These are phyloP conservation scores for Stagonosporopsis rhizophila DNA, from an alignment of 2,329 filamentous ascomycete genomes.

Conservation along the genomic window DNA sequence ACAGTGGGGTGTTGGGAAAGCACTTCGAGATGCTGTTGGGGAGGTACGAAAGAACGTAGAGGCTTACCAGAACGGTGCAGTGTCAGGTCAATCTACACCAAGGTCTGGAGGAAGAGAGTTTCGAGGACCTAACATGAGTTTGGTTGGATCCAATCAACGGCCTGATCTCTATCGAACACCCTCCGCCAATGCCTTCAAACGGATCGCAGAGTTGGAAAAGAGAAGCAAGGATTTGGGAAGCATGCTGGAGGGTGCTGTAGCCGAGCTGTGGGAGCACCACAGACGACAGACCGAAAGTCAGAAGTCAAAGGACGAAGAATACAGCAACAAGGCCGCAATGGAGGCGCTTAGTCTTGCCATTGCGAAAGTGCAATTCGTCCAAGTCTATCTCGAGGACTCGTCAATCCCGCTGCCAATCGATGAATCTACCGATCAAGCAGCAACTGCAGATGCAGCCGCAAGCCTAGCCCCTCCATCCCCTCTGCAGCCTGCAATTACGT, in stretches of 20 bases:
- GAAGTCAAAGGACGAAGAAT: constrained; percentile 35
- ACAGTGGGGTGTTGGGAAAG: constrained; percentile 80
- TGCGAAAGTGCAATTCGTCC: constrained; percentile 59
- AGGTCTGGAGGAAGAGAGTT: constrained; percentile 47
- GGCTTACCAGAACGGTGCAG: constrained; percentile 59
- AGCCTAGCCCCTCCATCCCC: constrained; percentile 28
- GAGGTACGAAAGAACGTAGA: constrained; percentile 81
- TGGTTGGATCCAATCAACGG: constrained; percentile 21
- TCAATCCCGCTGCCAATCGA: constrained; percentile 53
- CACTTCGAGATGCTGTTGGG: constrained; percentile 79
- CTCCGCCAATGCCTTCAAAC: constrained; percentile 36
- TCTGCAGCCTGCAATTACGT: constrained; percentile 27
- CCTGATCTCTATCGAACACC: constrained; percentile 30
- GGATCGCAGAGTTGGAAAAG: constrained; percentile 60
- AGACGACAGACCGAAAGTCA: constrained; percentile 55
- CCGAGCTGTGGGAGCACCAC: constrained; percentile 68
- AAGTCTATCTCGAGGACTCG: constrained; percentile 58
- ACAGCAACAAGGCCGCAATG: constrained; percentile 42
- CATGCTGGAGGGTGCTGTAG: constrained; percentile 72
- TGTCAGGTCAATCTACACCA: constrained; percentile 41
- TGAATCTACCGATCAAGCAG: constrained; percentile 41
- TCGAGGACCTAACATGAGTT: constrained; percentile 39
- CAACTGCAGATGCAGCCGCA: constrained; percentile 30
- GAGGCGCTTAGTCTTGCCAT: constrained; percentile 57
- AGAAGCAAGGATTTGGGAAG: constrained; percentile 71